Percentiles rank a stretch among this genome's conserved stretches.
These are phyloP conservation scores for Yarrowia hollandica DNA, from an alignment of 805 yeast species.

Conservation along the genomic window DNA sequence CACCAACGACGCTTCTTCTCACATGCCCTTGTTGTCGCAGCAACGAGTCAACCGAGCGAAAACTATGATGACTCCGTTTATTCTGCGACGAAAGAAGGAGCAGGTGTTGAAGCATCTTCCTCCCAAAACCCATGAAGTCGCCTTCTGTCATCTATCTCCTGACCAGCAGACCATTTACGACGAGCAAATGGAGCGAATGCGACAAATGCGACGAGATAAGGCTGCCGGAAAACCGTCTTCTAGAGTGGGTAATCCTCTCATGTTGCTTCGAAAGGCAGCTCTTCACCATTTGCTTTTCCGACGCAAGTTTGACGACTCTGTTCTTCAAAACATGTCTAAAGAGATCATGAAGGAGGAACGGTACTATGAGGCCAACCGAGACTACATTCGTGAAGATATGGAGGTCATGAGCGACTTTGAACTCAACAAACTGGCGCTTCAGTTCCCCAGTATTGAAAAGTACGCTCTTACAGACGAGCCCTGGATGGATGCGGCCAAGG, in stretches of 20 bases:
- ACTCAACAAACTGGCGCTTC: constrained; percentile 68
- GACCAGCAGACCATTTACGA: constrained; percentile 62
- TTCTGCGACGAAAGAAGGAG: constrained; percentile 83
- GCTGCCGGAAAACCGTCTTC: constrained; percentile 42
- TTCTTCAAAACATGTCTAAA: constrained; percentile 65
- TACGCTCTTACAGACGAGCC: constrained; percentile 55
- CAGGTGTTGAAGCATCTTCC: constrained; percentile 93
- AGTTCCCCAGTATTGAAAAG: constrained; percentile 58
- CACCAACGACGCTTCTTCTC: constrained; percentile 50
- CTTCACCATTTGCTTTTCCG: constrained; percentile 89
- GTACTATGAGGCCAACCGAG: constrained; percentile 72
- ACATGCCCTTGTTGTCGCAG: constrained; percentile 74
- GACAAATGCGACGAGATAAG: constrained; percentile 31
- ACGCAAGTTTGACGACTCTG: constrained; percentile 55
- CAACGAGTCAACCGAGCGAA: constrained; percentile 93
- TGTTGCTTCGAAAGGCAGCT: constrained; percentile 89
- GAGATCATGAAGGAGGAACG: constrained; percentile 79
- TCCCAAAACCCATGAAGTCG: constrained; percentile 62
- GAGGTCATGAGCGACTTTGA: constrained; percentile 91
- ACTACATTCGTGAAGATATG: constrained; percentile 90
- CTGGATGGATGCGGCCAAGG: constrained; percentile 76
- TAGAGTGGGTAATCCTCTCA: constrained; percentile 67
- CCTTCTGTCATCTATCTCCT: constrained; percentile 61
- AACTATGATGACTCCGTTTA: constrained; percentile 98
- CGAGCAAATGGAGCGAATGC: constrained; percentile 50